Evolutionary conservation across 2,329 filamentous ascomycete species (phyloP), one percentile per base, ranked within the genome.

Genomic region (Xylaria sp.): DNA sequence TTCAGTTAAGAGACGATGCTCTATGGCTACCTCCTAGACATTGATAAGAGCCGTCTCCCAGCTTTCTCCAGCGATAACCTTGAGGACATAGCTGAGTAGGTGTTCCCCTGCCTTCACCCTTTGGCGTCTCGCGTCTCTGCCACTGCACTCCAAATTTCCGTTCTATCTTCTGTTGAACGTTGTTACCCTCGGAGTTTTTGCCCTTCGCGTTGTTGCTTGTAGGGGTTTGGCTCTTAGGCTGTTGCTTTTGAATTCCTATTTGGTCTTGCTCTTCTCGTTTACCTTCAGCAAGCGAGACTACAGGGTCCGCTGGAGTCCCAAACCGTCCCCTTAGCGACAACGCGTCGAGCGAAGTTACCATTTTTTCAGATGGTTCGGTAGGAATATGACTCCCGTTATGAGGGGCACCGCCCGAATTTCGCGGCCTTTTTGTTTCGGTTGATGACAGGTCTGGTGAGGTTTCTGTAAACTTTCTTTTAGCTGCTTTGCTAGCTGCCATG

Each of bases 381-480:
- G 39, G 39, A 2, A 5, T 45, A 45, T 8, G 39, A 17, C 17
- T 17, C 12, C 8, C 19, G 48, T 51, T 51, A 21, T 42, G 12
- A 24, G 24, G 12, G 30, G 24, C 24, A 30, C 17, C 21, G 14
- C 4, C n/a, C 1, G 17, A 36, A n/a, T 27, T 7, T 17, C 45
- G 17, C 9, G 5, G 21, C 17, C 11, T 53, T 9, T 59, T 57
- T 45, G 19, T 42, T 39, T 39, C 4, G 7, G 19, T 5, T 8
- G 53, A 21, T 34, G 59, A 42, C 45, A 30, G 45, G 11, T 27
- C 24, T 9, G 9, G 4, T 27, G 21, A 30, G 6, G n/a, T 30
- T 45, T 64, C 34, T 3, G n/a, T 21, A 8, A n/a, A 19, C 34
- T 45, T 64, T 19, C 54, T 30, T 42, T 57, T 51, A 6, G 27